Evolutionary conservation across 1,284 basidiomycete species (phyloP), one percentile per base, ranked within the genome.

Genomic region (Cutaneotrichosporon sp.): DNA sequence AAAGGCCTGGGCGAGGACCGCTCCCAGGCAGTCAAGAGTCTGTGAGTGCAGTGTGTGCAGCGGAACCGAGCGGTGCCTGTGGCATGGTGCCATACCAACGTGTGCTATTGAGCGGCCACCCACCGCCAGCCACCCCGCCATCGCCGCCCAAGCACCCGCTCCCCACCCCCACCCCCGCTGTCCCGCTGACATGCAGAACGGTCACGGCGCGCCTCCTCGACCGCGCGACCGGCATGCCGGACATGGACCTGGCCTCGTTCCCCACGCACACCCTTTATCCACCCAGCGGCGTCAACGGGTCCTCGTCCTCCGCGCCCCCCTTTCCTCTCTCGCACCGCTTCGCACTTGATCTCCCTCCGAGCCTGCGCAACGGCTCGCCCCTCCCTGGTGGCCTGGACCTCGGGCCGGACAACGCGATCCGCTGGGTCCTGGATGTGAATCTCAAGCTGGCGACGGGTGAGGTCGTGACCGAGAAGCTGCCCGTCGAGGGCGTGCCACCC

Each of bases 371-470:
- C 34, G 63, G 58, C 24, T 52, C 42, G 9, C 42, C 62, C 5
- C 58, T 79, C 13, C 77, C 77, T 1, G 74, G 73, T 1, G 70
- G 72, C n/a, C 69, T 79, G 24, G 72, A 79, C 52, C 66, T 79
- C 10, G 63, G 69, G 13, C 36, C 63, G 0, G 65, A 50, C 10
- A 60, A 69, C n/a, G 66, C 64, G 29, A 62, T 79, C 36, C 62
- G 65, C 10, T 79, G 70, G 68, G 36, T 64, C 1, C 55, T 79
- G 9, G 47, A 50, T n/a, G 73, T 75, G 18, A 56, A 33, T 5
- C 69, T 77, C 4, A 42, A 59, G 2, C 59, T 74, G 4, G 18
- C 64, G 3, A 58, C 63, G 11, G 72, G 69, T n/a, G 67, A 70
- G 29, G 60, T 63, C 1, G 49, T 73, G 1, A 49, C 52, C 1